Evolutionary conservation across 2,329 filamentous ascomycete genomes (phyloP), one percentile per base, ranked within the genome.

Genomic region (Spiromastix sp.): DNA sequence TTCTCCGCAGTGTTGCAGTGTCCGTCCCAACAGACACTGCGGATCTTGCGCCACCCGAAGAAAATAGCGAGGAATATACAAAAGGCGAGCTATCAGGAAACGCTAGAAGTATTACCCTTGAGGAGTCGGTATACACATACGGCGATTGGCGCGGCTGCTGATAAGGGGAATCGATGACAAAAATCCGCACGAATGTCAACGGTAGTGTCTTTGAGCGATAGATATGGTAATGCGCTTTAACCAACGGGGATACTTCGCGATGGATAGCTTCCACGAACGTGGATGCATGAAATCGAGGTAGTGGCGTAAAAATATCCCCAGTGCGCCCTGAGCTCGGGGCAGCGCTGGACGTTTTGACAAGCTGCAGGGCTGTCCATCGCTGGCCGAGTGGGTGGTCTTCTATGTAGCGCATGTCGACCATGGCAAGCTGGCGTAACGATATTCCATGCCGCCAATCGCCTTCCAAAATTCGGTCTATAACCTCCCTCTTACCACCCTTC

Each of bases 201-300:
- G 82, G 75, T 5, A 64, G 48, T 1, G 70, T 67, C 35, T 72
- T 68, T 35, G 82, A 79, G n/a, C 79, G 74, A 45, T 81, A 77
- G 41, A 91, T 74, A 47, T 84, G 79, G 56, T 85, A 91, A 57
- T 93, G 83, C 4, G 82, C 81, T 56, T 91, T 93, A 47, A 87
- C 74, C 39, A 91, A 72, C 1, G 85, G 82, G 2, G 84, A 67
- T 12, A 86, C 71, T 50, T 87, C 79, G 26, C 68, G 67, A 46
- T 87, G 81, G 2, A 94, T 72, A 45, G 79, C 81, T 44, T 75
- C 74, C 24, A 93, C 66, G 55, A 93, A 93, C 0, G 80, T 83
- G 4, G 81, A 76, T 1, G 84, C 81, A 49, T 93, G 83, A 49
- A 91, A 84, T 11, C 80, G 77, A 8, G 85, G 84, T 13, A 72